Base-by-base conservation (phyloP, 140 eudicot species). In the Eryngium alpinum region DNA sequence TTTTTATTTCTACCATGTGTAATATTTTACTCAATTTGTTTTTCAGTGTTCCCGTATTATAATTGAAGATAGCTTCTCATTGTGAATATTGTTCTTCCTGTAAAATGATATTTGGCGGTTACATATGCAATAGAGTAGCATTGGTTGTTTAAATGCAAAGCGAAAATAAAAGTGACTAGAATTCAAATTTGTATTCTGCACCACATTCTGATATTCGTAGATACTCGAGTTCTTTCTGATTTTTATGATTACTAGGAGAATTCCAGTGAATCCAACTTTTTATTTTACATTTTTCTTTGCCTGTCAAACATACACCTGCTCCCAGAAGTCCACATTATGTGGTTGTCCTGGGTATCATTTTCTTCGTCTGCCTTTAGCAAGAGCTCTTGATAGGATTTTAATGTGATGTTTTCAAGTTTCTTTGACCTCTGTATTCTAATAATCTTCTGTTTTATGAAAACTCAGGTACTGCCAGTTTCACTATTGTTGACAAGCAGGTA, bases 401-500 rank as follows among this genome's bases (percentile, higher is more conserved):
- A 38, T 38, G 46, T 38, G 46, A 38, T 38, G 46, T 38, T 38
- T 38, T 38, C 46, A 38, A 38, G 46, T 38, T 38, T 4, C 17
- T 9, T 12, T 53, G 51, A 50, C 46, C 73, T 33, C 46, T 15
- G 25, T 12, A 15, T 44, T n/a, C 24, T 44, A 12, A 25, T 74
- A 46, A 25, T 15, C 1, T 75, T 21, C 22, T 84, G 51, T 27
- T 44, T 79, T 28, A 82, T n/a, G 46, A 67, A 79, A 81, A 52
- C 72, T 57, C 88, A 92, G 97, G 97, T 67, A 87, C 90, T 56
- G 92, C 97, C 59, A 66, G 77, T 25, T 88, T 94, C 90, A 90
- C 94, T 59, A 90, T 92, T 77, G 90, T 87, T 79, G 98, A 94
- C 89, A 90, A 88, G 83, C 97, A 90, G 97, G 98, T 94, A 29